A percentile compares a stretch with the other conserved stretches of the same genome.
Conservation (phyloP, 768 basidiomycete species). For the Tylopilus subfusipes region DNA sequence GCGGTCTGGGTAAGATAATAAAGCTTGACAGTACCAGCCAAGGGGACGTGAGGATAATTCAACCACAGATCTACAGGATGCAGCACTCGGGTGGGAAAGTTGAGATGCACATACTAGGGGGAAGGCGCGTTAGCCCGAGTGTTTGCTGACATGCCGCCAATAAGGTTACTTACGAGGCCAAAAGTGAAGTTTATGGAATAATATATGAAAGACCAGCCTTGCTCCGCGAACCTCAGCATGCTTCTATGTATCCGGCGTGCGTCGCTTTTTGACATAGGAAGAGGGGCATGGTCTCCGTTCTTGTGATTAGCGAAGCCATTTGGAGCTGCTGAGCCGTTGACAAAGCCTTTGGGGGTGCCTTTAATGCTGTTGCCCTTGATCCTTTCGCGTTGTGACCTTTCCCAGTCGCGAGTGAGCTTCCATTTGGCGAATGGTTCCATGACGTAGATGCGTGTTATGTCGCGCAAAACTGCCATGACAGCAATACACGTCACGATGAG, state of each 20-base stretch:
- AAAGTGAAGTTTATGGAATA: slow-evolving; percentile 71
- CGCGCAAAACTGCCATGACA: slow-evolving; percentile 83
- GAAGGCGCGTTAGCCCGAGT: slow-evolving; percentile 5
- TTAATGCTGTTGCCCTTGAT: slow-evolving; percentile 23
- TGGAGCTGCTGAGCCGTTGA: slow-evolving; percentile 18
- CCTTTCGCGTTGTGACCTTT: slow-evolving; percentile 19
- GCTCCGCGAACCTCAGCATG: slow-evolving; percentile 88
- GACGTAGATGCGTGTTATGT: slow-evolving; percentile 65
- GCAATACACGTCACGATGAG: slow-evolving; percentile 79
- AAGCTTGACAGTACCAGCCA: slow-evolving; percentile 81
- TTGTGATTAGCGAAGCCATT: slow-evolving; percentile 33
- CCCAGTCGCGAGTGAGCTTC: slow-evolving; percentile 61
- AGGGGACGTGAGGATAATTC: slow-evolving; percentile 76
- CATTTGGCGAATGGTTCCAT: slow-evolving; percentile 80
- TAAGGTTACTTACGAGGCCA: slow-evolving; percentile 69
- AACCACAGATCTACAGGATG: slow-evolving; percentile 69
- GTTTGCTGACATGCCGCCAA: slow-evolving; percentile 3
- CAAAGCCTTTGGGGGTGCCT: slow-evolving; percentile 26
- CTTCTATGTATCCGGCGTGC: slow-evolving; percentile 62
- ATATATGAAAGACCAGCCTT: slow-evolving; percentile 87
- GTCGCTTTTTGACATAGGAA: slow-evolving; percentile 41
- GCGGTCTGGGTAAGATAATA: slow-evolving; percentile 85
- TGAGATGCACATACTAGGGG: slow-evolving; percentile 72
- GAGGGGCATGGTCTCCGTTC: slow-evolving; percentile 20
- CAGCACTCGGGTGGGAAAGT: slow-evolving; percentile 63